Percentiles rank a stretch among this genome's conserved stretches.
Evolutionary conservation across 208 protist genomes (phyloP).

Genomic region (Acanthamoeba lenticulata): DNA sequence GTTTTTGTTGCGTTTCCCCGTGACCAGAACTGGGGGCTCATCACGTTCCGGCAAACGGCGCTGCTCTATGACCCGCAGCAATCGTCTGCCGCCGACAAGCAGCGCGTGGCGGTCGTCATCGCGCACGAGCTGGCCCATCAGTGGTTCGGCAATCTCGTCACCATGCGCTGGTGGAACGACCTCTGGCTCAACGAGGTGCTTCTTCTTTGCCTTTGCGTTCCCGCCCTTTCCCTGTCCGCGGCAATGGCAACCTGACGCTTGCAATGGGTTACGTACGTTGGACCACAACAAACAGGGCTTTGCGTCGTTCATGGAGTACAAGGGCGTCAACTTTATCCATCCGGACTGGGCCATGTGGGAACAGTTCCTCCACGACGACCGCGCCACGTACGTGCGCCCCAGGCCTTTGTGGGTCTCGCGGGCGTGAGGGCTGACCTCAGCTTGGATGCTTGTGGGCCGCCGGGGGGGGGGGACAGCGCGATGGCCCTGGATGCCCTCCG

Average conservation of each 20-base stretch:
- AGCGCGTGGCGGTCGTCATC: conserved; percentile 70
- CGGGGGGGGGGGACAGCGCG: background rate
- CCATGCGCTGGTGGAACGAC: conserved; percentile 97
- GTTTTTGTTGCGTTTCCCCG: too few species aligned
- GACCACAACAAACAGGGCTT: too few species aligned
- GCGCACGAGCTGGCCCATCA: conserved; percentile 92
- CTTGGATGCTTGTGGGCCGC: background rate
- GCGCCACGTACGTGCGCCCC: background rate
- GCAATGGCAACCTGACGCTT: too few species aligned
- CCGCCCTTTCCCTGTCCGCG: too few species aligned
- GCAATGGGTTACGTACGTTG: too few species aligned
- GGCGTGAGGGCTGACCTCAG: background rate
- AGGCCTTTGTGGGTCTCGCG: too few species aligned
- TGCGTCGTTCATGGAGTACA: conserved; percentile 71
- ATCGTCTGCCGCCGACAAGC: conserved; percentile 77
- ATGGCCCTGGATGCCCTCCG: background rate
- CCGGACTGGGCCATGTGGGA: background rate
- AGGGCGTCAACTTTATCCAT: conserved; percentile 47
- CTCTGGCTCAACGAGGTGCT: conserved; percentile 99
- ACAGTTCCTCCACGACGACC: conserved; percentile 1
- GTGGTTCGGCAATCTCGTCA: conserved; percentile 98
- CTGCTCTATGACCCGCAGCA: conserved; percentile 82
- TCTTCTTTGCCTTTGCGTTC: too few species aligned
- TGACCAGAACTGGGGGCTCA: conserved; percentile 94
- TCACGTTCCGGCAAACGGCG: conserved; percentile 94